phyloP scores from a whole-genome alignment of 2,329 filamentous ascomycete species.

The Pestalotiopsis sp. region DNA sequence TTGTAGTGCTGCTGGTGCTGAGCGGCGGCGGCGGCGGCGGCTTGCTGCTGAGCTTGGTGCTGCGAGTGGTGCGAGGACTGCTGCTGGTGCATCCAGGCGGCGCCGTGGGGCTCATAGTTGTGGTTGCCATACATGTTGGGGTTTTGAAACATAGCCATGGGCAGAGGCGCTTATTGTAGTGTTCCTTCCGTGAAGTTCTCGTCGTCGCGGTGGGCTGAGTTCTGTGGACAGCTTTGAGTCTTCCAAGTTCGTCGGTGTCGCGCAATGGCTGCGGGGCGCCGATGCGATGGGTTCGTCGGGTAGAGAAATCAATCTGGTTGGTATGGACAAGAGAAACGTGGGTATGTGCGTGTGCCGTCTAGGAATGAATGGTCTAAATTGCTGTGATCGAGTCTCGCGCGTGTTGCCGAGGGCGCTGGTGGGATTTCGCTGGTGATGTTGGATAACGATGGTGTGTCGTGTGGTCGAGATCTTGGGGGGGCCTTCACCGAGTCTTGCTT shows the following conservation, averaged over 20 bases:
- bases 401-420: not conserved
- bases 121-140: constrained; percentile 64
- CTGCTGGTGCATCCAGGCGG: constrained; percentile 69
- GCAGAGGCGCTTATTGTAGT: constrained; percentile 16
- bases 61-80: constrained; percentile 28
- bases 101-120: constrained; percentile 64
- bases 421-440: not conserved
- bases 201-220: not conserved
- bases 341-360: not conserved
- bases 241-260: not conserved
- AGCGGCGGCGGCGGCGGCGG: constrained; percentile 53
- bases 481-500: not conserved
- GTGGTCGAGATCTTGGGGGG: not conserved
- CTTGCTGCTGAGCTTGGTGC: constrained; percentile 52
- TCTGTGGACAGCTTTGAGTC: not conserved
- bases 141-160: constrained; percentile 56
- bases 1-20: constrained; percentile 67
- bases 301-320: not conserved
- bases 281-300: not conserved
- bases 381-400: not conserved
- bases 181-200: constrained; percentile 22
- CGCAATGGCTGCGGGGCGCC: not conserved
- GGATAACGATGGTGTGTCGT: not conserved
- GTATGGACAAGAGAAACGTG: not conserved
- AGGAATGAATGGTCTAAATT: not conserved